phyloP scores from a whole-genome alignment of 2,329 filamentous ascomycete species.

The Golovinomyces cichoracearum region DNA sequence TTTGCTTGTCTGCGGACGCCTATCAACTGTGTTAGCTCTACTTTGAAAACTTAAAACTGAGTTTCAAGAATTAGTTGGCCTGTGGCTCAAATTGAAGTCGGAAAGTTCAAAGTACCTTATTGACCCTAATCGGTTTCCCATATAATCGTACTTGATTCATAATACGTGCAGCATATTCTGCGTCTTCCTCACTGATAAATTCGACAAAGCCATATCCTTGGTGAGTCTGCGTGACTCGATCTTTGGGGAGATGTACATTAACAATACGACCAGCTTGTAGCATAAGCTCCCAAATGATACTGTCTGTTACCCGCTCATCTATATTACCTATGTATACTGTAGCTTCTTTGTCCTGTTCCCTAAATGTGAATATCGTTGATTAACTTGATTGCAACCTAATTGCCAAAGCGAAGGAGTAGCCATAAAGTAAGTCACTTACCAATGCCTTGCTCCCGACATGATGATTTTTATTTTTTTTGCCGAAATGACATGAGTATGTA shows the following conservation, averaged over 20 bases:
- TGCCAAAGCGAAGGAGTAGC: too few species aligned
- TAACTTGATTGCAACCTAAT: too few species aligned
- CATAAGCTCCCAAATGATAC: constrained; percentile 92
- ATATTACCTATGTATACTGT: constrained; percentile 97
- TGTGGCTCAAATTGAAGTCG: neutral
- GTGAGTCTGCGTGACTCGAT: constrained; percentile 86
- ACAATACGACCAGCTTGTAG: constrained; percentile 90
- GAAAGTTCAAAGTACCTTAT: constrained; percentile 38
- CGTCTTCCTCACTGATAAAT: constrained; percentile 83
- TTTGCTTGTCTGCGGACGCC: constrained; percentile 75
- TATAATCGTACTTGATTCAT: constrained; percentile 90
- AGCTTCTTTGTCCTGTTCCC: constrained; percentile 94
- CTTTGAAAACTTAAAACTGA: too few species aligned
- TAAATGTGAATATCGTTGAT: too few species aligned
- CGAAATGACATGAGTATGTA: neutral
- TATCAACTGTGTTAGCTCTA: too few species aligned
- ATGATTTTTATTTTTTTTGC: constrained; percentile 6
- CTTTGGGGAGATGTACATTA: constrained; percentile 94
- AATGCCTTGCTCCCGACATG: constrained; percentile 34
- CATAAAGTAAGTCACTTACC: constrained; percentile 34
- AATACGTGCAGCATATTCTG: constrained; percentile 84
- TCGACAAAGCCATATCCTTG: constrained; percentile 98
- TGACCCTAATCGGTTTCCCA: constrained; percentile 85
- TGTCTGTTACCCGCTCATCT: constrained; percentile 79
- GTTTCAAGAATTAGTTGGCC: too few species aligned